Percentiles rank a stretch among this genome's conserved stretches.
phyloP scores from a whole-genome alignment of 139 green algal genomes.

The Chlorella ohadii region DNA sequence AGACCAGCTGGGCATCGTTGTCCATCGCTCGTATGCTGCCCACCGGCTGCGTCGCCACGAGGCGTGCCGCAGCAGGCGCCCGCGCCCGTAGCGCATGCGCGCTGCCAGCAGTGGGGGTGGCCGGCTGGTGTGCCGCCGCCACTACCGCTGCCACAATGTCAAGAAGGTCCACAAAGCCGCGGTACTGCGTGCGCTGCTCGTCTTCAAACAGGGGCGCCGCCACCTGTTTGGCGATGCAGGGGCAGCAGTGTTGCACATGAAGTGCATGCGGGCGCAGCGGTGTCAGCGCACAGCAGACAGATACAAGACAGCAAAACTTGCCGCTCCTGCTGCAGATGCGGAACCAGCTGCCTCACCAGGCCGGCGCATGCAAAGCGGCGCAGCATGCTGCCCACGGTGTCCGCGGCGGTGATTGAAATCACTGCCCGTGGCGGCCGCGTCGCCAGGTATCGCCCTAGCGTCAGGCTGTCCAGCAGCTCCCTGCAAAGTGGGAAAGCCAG shows the following conservation, averaged over 20 bases:
- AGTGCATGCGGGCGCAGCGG: too few species aligned
- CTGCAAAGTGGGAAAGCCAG: not conserved
- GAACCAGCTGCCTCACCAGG: not conserved
- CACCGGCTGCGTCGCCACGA: not conserved
- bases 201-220: conserved; percentile 9
- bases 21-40: not conserved
- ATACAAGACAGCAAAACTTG: too few species aligned
- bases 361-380: not conserved
- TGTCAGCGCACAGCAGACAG: too few species aligned
- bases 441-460: not conserved
- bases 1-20: conserved; percentile 25
- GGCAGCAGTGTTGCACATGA: too few species aligned
- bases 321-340: too few species aligned
- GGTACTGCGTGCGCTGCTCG: not conserved
- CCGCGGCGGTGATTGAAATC: not conserved
- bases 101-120: not conserved
- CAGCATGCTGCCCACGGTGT: not conserved
- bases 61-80: not conserved
- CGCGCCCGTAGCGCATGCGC: too few species aligned
- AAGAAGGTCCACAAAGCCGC: not conserved
- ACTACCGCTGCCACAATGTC: conserved; percentile 6
- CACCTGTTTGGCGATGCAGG: not conserved
- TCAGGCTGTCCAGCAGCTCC: conserved; percentile 2
- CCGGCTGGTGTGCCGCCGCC: not conserved
- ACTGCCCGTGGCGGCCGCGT: not conserved